Evolutionary conservation across 768 basidiomycete species (phyloP).

Genomic region (Pleurotus platypus): DNA sequence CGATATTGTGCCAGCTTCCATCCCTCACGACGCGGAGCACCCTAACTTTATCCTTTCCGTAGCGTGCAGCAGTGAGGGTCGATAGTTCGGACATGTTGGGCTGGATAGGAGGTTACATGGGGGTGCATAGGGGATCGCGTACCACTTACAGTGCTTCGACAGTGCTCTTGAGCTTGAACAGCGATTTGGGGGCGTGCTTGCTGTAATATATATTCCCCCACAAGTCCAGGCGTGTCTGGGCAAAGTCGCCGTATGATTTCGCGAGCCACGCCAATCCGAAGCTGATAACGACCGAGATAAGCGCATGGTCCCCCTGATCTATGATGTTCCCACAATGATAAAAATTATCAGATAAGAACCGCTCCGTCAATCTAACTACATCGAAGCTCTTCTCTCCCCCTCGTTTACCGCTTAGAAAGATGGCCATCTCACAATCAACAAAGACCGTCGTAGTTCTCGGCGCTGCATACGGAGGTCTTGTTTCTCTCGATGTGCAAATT

Average conservation of each 20-base stretch:
- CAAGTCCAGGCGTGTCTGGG: constrained; percentile 3
- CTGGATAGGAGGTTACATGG: not conserved
- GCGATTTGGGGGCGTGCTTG: too few relatives aligned
- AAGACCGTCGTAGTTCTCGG: constrained; percentile 51
- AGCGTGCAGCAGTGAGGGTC: constrained; percentile 49
- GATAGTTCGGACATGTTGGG: constrained; percentile 8
- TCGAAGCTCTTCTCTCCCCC: not conserved
- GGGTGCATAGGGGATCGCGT: too few relatives aligned
- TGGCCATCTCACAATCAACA: not conserved
- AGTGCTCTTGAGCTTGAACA: too few relatives aligned
- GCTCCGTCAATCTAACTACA: not conserved
- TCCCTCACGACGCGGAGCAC: constrained; percentile 83
- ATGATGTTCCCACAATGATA: not conserved
- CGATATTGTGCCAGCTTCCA: constrained; percentile 63
- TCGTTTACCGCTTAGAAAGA: not conserved
- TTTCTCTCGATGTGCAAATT: too few relatives aligned
- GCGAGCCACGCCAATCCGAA: too few relatives aligned
- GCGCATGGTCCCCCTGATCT: not conserved
- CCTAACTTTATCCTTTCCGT: constrained; percentile 88
- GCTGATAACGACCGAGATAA: not conserved
- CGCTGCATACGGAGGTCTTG: constrained; percentile 51
- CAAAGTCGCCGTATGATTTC: not conserved
- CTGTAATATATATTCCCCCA: not conserved
- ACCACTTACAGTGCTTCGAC: too few relatives aligned
- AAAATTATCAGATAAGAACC: constrained; percentile 7